Conservation (phyloP, 306 rosid species). For the Cucurbita maxima region DNA sequence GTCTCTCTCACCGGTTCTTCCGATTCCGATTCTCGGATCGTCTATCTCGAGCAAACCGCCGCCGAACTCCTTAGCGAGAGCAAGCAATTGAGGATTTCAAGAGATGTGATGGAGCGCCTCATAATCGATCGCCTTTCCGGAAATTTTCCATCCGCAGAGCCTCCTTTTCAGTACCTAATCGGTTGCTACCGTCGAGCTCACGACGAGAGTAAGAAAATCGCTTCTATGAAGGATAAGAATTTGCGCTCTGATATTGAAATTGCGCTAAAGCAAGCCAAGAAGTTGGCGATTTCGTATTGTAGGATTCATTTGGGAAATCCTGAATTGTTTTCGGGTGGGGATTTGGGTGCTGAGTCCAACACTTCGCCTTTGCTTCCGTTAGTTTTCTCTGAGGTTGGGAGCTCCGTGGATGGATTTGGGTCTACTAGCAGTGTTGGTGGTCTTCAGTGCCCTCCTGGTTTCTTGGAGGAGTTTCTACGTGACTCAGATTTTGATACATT, state of each 20-base stretch:
- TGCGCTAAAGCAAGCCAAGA: conserved; percentile 53
- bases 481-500: conserved; percentile 71
- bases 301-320: conserved; percentile 73
- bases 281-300: conserved; percentile 58
- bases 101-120: conserved; percentile 61
- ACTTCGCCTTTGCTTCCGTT: conserved; percentile 55
- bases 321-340: conserved; percentile 34
- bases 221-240: conserved; percentile 53
- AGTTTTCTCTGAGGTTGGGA: conserved; percentile 50
- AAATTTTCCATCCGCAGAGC: conserved; percentile 20
- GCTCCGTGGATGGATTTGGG: conserved; percentile 37
- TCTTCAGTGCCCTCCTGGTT: conserved; percentile 59
- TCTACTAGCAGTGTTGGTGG: conserved; percentile 27
- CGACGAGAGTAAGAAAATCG: conserved; percentile 63
- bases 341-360: background rate
- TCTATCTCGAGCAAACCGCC: conserved; percentile 65
- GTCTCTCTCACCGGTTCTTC: conserved; percentile 35
- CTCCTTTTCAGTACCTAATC: conserved; percentile 52
- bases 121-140: conserved; percentile 74
- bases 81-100: conserved; percentile 41
- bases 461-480: conserved; percentile 69
- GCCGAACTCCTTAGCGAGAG: conserved; percentile 90
- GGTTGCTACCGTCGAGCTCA: conserved; percentile 71
- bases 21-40: conserved; percentile 33
- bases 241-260: conserved; percentile 46